Evolutionary conservation across 1,284 basidiomycete genomes (phyloP), one percentile per base, ranked within the genome.

Genomic region (Moniliella sp.): DNA sequence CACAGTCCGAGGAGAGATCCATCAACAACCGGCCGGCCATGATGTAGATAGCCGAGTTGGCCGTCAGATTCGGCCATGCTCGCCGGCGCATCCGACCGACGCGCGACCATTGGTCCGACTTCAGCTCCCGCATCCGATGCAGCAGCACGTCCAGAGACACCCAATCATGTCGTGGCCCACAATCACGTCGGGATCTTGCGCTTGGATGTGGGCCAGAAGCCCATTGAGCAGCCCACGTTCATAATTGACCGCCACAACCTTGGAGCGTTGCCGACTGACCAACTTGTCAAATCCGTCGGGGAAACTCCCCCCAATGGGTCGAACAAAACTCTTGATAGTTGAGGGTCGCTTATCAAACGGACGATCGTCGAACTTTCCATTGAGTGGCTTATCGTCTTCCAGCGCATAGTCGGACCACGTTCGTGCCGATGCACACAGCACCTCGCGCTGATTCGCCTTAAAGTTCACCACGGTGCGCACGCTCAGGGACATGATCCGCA

Each of bases 101-200:
- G 18, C 82, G 72, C 12, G 81, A 86, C 81, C 82, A 94, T 54
- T 93, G 78, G 33, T 91, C 80, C 9, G 43, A 50, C 17, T 46
- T 46, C 23, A 59, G 40, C 42, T 91, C 81, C 42, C 74, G 72
- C 76, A 97, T 78, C 0, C 91, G 75, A 52, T 81, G 76, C 15
- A 99, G 68, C 13, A 99, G 67, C 15, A 91, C 77, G 48, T 97
- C 88, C 17, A 94, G 70, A 3, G 77, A 76, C 27, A 77, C 77
- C 81, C 84, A 8, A 82, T 66, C 61, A 99, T 88, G 37, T 93
- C 84, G 56, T 94, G 84, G 0, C 88, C 84, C 18, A 97, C 70
- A 31, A 97, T 74, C 18, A 94, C 74, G 57, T 99, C 91, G 0
- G 91, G 86, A 54, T 97, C 91, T 15, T 78, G 70, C 50, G 76